Evolutionary conservation across 2,329 filamentous ascomycete species (phyloP).

Genomic region (Sporothrix euskadiensis): DNA sequence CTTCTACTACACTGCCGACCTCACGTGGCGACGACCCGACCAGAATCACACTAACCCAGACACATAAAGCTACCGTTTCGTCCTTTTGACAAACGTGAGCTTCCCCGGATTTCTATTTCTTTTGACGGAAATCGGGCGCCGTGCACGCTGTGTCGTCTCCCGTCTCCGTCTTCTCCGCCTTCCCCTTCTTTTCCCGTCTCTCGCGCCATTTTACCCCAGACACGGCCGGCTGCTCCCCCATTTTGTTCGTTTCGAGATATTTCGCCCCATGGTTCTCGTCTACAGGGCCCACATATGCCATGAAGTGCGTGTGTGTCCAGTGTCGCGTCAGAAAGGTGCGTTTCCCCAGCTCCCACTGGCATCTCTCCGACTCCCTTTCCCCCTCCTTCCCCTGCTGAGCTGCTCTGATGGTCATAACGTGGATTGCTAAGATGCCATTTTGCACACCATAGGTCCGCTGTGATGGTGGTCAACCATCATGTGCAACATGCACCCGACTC

Average conservation of each 20-base stretch:
- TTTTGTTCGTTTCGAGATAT: background rate
- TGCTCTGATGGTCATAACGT: background rate
- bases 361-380: background rate
- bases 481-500: constrained; percentile 12
- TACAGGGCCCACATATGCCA: background rate
- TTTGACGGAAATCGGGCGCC: constrained; percentile 9
- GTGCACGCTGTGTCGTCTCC: background rate
- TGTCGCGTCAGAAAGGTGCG: constrained; percentile 22
- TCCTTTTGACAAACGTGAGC: background rate
- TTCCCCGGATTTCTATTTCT: background rate
- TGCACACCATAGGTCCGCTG: constrained; percentile 7
- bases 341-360: background rate
- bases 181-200: background rate
- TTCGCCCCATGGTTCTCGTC: background rate
- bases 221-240: background rate
- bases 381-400: background rate
- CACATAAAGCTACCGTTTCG: background rate
- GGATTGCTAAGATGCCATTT: background rate
- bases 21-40: background rate
- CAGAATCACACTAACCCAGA: background rate
- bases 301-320: constrained; percentile 21
- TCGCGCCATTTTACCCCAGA: background rate
- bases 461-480: constrained; percentile 2
- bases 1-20: background rate
- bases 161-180: background rate